These are phyloP conservation scores for Fusarium beomiforme DNA, from an alignment of 2,329 filamentous ascomycete species.

Conservation along the genomic window DNA sequence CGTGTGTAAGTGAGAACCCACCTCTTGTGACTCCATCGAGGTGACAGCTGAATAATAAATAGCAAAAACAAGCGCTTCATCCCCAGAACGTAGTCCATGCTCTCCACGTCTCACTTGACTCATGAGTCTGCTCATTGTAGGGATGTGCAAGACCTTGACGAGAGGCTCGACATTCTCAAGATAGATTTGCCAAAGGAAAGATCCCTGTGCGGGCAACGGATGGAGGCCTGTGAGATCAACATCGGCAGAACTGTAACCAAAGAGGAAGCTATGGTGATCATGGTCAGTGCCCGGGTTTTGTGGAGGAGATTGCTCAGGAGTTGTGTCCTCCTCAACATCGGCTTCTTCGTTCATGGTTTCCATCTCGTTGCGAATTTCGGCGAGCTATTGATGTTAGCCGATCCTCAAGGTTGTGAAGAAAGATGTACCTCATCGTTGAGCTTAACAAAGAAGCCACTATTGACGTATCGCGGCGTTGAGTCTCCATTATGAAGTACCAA, in stretches of 20 bases:
- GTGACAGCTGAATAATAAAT: slow-evolving; percentile 31
- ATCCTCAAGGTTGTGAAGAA: too few species aligned
- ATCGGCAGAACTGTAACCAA: slow-evolving; percentile 30
- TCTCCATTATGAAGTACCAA: slow-evolving; percentile 76
- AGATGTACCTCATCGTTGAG: slow-evolving; percentile 74
- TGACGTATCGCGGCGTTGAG: slow-evolving; percentile 76
- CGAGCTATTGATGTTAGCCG: slow-evolving; percentile 17
- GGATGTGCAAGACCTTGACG: slow-evolving; percentile 32
- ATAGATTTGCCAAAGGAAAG: slow-evolving; percentile 34
- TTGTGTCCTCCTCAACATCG: slow-evolving; percentile 25
- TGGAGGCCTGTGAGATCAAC: slow-evolving; percentile 23
- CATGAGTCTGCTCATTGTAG: slow-evolving; percentile 33
- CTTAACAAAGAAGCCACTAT: slow-evolving; percentile 79
- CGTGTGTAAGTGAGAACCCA: not conserved
- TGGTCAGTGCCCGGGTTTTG: not conserved
- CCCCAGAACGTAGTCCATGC: slow-evolving; percentile 23
- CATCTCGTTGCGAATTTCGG: slow-evolving; percentile 32
- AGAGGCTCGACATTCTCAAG: slow-evolving; percentile 34
- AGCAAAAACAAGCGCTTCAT: slow-evolving; percentile 33
- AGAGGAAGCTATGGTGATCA: slow-evolving; percentile 34
- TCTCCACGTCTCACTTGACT: slow-evolving; percentile 23
- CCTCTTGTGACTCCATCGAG: slow-evolving; percentile 27
- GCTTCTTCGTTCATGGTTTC: slow-evolving; percentile 20
- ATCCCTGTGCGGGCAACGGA: slow-evolving; percentile 21
- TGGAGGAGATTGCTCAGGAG: slow-evolving; percentile 30